Evolutionary conservation across 2,329 filamentous ascomycete species (phyloP), one percentile per base, ranked within the genome.

Genomic region (Diaporthe sp.): DNA sequence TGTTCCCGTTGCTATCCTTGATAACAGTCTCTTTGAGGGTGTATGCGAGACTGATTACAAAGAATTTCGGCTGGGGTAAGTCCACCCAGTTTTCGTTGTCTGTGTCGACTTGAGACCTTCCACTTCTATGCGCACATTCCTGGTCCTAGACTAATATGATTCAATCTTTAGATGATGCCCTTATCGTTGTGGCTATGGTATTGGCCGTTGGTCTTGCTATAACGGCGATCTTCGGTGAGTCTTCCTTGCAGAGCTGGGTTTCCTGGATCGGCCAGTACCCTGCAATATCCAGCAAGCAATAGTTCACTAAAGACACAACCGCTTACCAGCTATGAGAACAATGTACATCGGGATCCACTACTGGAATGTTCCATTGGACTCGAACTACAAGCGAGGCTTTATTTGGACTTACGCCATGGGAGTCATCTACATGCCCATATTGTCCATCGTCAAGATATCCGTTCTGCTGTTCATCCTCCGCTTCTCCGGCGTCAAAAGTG

Each of bases 381-480:
- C 37, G 8, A 28, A 65, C 39, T 65, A 65, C 42, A 65, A 65
- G 3, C 39, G 42, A 46, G 60, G 13, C 7, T 46, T 72, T 37
- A 39, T 79, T 60, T 82, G 79, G 78, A 81, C 80, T 71, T 82
- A 80, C 51, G 77, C 78, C 12, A 79, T 81, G 60, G 78, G 82
- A 58, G 75, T 82, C 15, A 75, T 82, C 2, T 84, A 84, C 75
- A 83, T 83, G 73, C 82, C 82, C 5, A 82, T 84, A 34, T 73
- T 84, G 12, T 80, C 81, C 49, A 76, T 83, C 34, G 82, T 83
- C 60, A 84, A 83, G 73, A 79, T 79, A 6, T 84, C 83, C 31
- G 76, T 83, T 46, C 79, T 84, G 19, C 75, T 84, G 8, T 83
- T 83, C 57, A 78, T 84, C n/a, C 78, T 82, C 34, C 82, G 82